A percentile compares a stretch with the other conserved stretches of the same genome.
These are phyloP conservation scores for Beauveria medogensis DNA, from an alignment of 2,329 filamentous ascomycete genomes.

Conservation along the genomic window DNA sequence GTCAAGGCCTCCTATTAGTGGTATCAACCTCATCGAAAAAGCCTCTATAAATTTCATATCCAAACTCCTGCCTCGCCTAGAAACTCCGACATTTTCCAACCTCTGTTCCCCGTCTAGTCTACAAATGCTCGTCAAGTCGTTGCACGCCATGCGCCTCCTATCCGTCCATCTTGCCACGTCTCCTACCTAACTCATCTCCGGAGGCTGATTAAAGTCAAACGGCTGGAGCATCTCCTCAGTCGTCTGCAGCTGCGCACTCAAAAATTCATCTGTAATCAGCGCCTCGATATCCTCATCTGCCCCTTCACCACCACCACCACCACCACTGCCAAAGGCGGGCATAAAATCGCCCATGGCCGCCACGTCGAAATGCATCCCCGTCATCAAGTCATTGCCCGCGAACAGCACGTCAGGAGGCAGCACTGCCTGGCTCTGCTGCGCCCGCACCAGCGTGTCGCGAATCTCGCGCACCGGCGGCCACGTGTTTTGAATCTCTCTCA, in stretches of 20 bases:
- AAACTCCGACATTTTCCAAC: too few species aligned
- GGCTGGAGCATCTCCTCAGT: constrained; percentile 19
- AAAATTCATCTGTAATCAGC: constrained; percentile 27
- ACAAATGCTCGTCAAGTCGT: background rate
- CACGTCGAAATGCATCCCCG: constrained; percentile 22
- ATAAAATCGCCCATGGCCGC: constrained; percentile 19
- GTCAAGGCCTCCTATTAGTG: background rate
- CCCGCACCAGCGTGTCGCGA: constrained; percentile 24
- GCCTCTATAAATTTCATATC: background rate
- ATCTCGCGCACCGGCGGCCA: constrained; percentile 39
- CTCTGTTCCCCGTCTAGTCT: too few species aligned
- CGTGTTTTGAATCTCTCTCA: constrained; percentile 43
- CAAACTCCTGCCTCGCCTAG: background rate
- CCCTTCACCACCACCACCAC: constrained; percentile 2
- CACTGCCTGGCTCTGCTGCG: constrained; percentile 23
- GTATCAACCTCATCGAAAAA: background rate
- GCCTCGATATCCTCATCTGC: constrained; percentile 23
- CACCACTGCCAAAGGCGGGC: constrained; percentile 10
- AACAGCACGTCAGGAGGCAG: constrained; percentile 25
- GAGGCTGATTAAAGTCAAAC: constrained; percentile 24
- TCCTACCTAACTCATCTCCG: background rate
- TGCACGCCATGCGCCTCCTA: background rate
- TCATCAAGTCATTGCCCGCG: constrained; percentile 26
- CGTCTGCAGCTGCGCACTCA: constrained; percentile 24
- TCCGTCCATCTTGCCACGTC: background rate